Percentiles rank a stretch among this genome's conserved stretches.
phyloP scores from a whole-genome alignment of 176 grass and related monocot species.

The Metroxylon sagu region DNA sequence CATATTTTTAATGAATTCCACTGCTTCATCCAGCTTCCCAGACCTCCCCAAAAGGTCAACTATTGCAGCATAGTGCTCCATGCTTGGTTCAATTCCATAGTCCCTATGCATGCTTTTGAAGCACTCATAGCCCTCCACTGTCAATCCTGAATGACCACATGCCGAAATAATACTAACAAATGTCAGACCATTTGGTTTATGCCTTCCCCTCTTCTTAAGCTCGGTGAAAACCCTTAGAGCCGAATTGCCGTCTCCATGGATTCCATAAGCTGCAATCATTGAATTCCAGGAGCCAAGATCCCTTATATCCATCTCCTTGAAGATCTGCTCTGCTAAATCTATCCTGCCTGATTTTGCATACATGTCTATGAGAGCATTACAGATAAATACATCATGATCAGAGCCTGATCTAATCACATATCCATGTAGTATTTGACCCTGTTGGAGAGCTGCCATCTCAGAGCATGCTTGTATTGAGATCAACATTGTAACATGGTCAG shows the following conservation, averaged over 20 bases:
- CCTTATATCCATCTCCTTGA: slow-evolving; percentile 34
- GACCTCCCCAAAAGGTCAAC: slow-evolving; percentile 65
- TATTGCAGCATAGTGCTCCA: slow-evolving; percentile 60
- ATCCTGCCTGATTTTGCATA: slow-evolving; percentile 48
- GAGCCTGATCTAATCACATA: slow-evolving; percentile 39
- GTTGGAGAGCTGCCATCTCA: slow-evolving; percentile 23
- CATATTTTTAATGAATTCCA: slow-evolving; percentile 48
- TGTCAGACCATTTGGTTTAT: slow-evolving; percentile 45
- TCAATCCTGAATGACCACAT: slow-evolving; percentile 53
- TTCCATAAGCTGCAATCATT: slow-evolving; percentile 51
- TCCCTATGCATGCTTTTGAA: slow-evolving; percentile 57
- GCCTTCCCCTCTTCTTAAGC: slow-evolving; percentile 24
- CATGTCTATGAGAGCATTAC: slow-evolving; percentile 59
- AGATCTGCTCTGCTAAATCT: slow-evolving; percentile 41
- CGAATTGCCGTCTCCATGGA: slow-evolving; percentile 44
- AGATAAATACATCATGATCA: slow-evolving; percentile 29
- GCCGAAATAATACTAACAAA: slow-evolving; percentile 58
- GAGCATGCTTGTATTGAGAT: slow-evolving; percentile 47
- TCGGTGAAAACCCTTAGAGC: slow-evolving; percentile 38
- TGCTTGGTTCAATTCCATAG: slow-evolving; percentile 35
- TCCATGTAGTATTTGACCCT: slow-evolving; percentile 48
- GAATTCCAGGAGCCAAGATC: slow-evolving; percentile 73
- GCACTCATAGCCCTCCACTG: slow-evolving; percentile 49
- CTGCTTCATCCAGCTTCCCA: slow-evolving; percentile 45
- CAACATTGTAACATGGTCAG: slow-evolving; percentile 45